Base-by-base conservation (phyloP, 2,329 filamentous ascomycete species). In the Penicillium sp. region DNA sequence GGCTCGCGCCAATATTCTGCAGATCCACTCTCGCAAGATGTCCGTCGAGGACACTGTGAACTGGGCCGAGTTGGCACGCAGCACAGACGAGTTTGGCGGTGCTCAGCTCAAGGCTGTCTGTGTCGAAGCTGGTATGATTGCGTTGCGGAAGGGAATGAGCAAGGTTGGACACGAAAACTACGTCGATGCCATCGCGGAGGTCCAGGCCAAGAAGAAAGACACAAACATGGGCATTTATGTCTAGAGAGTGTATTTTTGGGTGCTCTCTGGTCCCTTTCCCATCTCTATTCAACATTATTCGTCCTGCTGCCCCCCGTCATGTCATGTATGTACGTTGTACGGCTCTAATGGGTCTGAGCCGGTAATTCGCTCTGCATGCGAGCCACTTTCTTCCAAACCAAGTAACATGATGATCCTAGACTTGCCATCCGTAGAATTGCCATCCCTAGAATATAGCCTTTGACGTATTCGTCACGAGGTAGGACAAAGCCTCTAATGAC, bases 61-160 rank as follows among this genome's bases (percentile, higher is more conserved):
- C 83, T 99, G 95, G 93, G 85, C 88, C 60, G 95, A 99, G 77
- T 77, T 99, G 79, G 95, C 95, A 7, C 87, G 95, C 72, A 97
- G 92, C 79, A 99, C 95, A 18, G 95, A 99, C 75, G 95, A 99
- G 79, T 99, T 99, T 75, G 95, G 95, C 60, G 95, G 95, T 75
- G 95, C 95, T 60, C 94, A 96, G 87, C 81, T 99, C 69, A 99
- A 99, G 85, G 95, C 95, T 44, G 95, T 99, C 22, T 99, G 95
- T 77, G 95, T 99, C 27, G 95, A 99, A 81, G 95, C 95, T 53
- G 95, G 95, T 75, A 99, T 99, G 95, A 99, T 99, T 79, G 95
- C 95, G 31, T 82, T 99, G 73, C 87, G 95, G 68, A 92, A 89
- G 76, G 95, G 95, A 61, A 93, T 96, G 83, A 92, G 89, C 79